phyloP scores from a whole-genome alignment of 1,139 yeast species.

The Geotrichum aggregatum region DNA sequence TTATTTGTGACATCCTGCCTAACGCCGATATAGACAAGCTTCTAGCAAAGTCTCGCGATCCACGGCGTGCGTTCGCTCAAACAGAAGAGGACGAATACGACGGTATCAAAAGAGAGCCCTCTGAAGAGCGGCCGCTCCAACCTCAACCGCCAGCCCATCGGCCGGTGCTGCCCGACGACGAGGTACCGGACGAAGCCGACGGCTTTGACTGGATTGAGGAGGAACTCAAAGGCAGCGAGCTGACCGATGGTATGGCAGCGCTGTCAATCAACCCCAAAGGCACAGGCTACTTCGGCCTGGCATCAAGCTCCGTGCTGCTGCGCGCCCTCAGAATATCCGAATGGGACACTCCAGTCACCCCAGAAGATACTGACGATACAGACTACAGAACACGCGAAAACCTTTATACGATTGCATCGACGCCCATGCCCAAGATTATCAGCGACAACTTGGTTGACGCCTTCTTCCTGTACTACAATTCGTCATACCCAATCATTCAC shows the following conservation, averaged over 20 bases:
- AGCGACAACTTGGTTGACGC: constrained; percentile 44
- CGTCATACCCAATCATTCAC: constrained; percentile 59
- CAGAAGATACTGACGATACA: constrained; percentile 4
- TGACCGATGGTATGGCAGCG: constrained; percentile 55
- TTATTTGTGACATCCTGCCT: constrained; percentile 47
- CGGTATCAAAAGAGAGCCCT: constrained; percentile 15
- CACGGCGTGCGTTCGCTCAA: not conserved
- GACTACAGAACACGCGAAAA: constrained; percentile 7
- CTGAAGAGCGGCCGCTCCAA: not conserved
- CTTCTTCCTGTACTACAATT: constrained; percentile 52
- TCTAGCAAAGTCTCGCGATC: constrained; percentile 25
- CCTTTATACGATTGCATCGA: constrained; percentile 1
- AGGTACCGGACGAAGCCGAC: constrained; percentile 45
- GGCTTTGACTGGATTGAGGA: constrained; percentile 59
- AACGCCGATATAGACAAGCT: constrained; percentile 44
- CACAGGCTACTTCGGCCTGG: constrained; percentile 59
- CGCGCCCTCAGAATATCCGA: constrained; percentile 33
- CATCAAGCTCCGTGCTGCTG: constrained; percentile 49
- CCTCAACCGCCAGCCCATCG: constrained; percentile 30
- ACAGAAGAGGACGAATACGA: not conserved
- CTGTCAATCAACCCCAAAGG: constrained; percentile 48
- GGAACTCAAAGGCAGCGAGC: constrained; percentile 39
- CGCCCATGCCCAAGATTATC: constrained; percentile 32
- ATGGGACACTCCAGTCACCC: constrained; percentile 10
- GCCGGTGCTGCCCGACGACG: constrained; percentile 39